Evolutionary conservation across 2,329 filamentous ascomycete species (phyloP), one percentile per base, ranked within the genome.

Genomic region (Sporothrix euskadiensis): DNA sequence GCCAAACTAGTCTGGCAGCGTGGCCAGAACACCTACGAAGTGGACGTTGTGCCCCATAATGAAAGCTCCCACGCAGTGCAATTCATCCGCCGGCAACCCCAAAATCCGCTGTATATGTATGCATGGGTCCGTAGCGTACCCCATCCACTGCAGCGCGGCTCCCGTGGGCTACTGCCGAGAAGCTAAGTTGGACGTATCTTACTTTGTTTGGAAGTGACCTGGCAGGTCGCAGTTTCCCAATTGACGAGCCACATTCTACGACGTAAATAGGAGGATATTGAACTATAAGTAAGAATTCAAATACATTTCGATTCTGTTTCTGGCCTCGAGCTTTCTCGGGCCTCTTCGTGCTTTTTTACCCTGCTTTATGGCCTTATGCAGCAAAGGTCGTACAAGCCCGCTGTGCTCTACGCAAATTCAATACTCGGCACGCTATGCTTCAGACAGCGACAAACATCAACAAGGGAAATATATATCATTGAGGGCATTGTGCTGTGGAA

Each of bases 131-230:
- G 19, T 22, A 52, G 26, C 44, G 26, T 35, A 69, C n/a, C 47
- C 39, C 47, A 52, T 39, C 66, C 30, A 16, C 54, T 71, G 54
- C 41, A 61, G 16, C 41, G 56, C 39, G 54, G 54, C n/a, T 19
- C 22, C 69, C 49, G 22, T 41, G 49, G 19, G 41, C 63, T 35
- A 47, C 69, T 70, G 35, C 69, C 35, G 52, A 32, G 16, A 30
- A 57, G 65, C 65, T 68, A 49, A 52, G 26, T 49, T 68, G 63
- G 41, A 47, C 39, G 10, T 16, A 35, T 49, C 26, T 52, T 68
- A 52, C 65, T 49, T 16, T 30, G 22, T 47, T 66, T 66, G 22
- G 61, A 47, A 47, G 61, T 47, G 22, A 41, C 39, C 59, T 30
- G 22, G 22, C n/a, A 26, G 19, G 39, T 7, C n/a, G 61, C 14